Base-by-base conservation (phyloP, 768 basidiomycete species). In the Peribolospora baueri region DNA sequence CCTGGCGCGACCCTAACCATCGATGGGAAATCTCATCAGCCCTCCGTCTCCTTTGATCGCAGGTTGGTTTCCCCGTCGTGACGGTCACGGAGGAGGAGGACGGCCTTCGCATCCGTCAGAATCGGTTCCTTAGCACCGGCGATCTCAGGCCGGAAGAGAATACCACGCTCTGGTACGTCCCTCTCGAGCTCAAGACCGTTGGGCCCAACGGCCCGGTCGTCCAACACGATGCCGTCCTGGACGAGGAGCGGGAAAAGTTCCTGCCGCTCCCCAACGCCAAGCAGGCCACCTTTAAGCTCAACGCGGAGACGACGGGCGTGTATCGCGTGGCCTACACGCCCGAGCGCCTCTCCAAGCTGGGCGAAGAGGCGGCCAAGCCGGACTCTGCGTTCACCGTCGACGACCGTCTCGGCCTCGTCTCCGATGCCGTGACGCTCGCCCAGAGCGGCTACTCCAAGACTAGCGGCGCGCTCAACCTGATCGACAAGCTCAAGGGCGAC, bases 161-260 rank as follows among this genome's bases (percentile, higher is more conserved):
- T 61, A 71, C 85, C 66, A 90, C 84, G 2, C 73, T 84, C 56
- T 95, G 90, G 90, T 81, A 80, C 52, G 72, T 93, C 51, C 91
- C 91, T 1, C 70, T 95, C 58, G 75, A 75, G 60, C 66, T 91
- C 52, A 64, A 82, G 59, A 77, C 81, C 37, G 72, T 75, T n/a
- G 72, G 76, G 56, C 67, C 70, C 37, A 67, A 70, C 48, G 82
- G 83, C 47, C 63, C 72, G 5, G 64, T 65, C 9, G 65, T 84
- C 50, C 75, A 88, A 65, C 77, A 73, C 54, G 69, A 73, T 42
- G 71, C 75, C 10, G 65, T 93, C 52, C 73, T 98, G 40, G 68
- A 73, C 57, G 25, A 25, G 25, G 73, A 76, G 49, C 76, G 85
- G 43, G 79, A 86, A 65, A 74, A 72, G 45, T 72, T 70, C 14